phyloP scores from a whole-genome alignment of 1,284 basidiomycete genomes.

The Marasmius oreades region DNA sequence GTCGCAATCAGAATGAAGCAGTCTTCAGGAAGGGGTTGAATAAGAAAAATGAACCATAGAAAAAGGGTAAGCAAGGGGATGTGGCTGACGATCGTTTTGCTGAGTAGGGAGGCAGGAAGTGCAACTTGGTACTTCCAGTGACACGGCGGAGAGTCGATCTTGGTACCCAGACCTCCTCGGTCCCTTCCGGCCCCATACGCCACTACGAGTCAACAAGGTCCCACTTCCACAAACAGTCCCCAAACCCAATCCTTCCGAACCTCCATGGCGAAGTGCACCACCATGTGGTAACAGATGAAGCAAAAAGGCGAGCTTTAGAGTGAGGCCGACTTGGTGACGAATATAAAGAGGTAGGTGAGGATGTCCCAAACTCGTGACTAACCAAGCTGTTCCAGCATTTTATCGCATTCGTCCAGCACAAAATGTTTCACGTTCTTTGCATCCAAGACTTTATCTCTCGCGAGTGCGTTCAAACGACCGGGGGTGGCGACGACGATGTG shows the following conservation, averaged over 20 bases:
- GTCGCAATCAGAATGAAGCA: conserved; percentile 64
- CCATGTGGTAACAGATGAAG: conserved; percentile 17
- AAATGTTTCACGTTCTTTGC: conserved; percentile 97
- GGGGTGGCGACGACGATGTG: conserved; percentile 99
- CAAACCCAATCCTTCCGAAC: neutral
- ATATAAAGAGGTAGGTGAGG: conserved; percentile 40
- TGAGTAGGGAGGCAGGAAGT: neutral
- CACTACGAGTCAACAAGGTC: neutral
- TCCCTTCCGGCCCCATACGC: neutral
- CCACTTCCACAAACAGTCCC: neutral
- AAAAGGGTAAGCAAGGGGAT: conserved; percentile 23
- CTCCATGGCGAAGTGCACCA: neutral
- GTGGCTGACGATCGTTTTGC: conserved; percentile 3
- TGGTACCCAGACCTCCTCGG: neutral
- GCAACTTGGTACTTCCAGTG: neutral
- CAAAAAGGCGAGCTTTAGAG: conserved; percentile 14
- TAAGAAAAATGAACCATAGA: conserved; percentile 46
- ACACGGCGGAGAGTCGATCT: neutral
- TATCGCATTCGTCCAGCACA: conserved; percentile 99
- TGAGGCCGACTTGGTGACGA: conserved; percentile 23
- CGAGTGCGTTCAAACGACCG: conserved; percentile 90
- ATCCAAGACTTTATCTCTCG: conserved; percentile 90
- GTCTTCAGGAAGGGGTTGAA: conserved; percentile 28
- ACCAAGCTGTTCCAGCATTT: conserved; percentile 99
- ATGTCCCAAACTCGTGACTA: conserved; percentile 78